Base-by-base conservation (phyloP, 306 rosid species). In the Ammopiptanthus mongolicus region DNA sequence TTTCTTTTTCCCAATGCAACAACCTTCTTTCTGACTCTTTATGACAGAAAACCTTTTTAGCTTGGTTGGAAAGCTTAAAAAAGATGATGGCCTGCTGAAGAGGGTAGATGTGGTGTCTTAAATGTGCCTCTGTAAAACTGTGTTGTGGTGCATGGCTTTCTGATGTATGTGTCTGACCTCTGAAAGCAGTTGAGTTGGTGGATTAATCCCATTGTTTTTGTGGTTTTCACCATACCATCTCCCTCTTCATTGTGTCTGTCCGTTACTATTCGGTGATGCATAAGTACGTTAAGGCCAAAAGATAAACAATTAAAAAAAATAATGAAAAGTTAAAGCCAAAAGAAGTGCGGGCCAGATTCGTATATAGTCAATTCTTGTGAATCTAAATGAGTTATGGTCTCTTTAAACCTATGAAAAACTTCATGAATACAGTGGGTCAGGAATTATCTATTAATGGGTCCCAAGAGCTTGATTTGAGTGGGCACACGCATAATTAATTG, bases 391-490 rank as follows among this genome's bases (percentile, higher is more conserved):
- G 61, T 51, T 51, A 76, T 65, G 77, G 42, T 62, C 79, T 46
- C 42, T 65, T 85, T 75, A 69, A 83, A 72, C 65, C 71, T 79
- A 73, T 78, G 84, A 80, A 78, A 78, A 85, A 75, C 21, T 77
- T 80, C 81, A 80, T 83, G 73, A 82, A 90, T 79, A 66, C 52
- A 53, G 81, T 78, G 87, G 90, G 84, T 52, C 87, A 73, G 22
- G 69, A 73, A 61, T 67, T 41, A 76, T 69, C 56, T 58, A 28
- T 41, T 59, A 56, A 69, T 53, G 85, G 85, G 92, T 73, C 79
- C 81, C 91, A 44, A 28, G 29, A 56, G 37, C 69, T 65, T 80
- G 77, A 78, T 79, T 76, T 66, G 71, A 78, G 39, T 61, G 65
- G 71, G 50, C 73, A 70, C 44, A 31, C 8, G 58, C 41, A 50